Evolutionary conservation across 2,329 filamentous ascomycete genomes (phyloP), one percentile per base, ranked within the genome.

Genomic region (Fusarium coffeatum): DNA sequence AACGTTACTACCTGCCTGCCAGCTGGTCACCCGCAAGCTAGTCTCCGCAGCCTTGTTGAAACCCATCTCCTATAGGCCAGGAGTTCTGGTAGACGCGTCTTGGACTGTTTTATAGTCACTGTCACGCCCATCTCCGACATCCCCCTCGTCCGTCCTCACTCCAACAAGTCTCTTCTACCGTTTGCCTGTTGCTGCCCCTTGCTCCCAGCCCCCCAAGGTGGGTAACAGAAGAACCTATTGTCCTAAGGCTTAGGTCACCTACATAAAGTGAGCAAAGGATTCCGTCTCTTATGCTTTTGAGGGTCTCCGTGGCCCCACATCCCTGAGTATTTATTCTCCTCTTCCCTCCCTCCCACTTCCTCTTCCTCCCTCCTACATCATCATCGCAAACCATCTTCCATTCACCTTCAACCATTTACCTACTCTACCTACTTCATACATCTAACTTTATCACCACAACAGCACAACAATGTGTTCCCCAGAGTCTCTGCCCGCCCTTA

Each of bases 31-130:
- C 58, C 9, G 16, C 20, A n/a, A 30, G 9, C 18, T n/a, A 55
- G 25, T 12, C 30, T 47, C 48, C 32, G 25, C n/a, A 15, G 25
- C 2, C 42, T 46, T 59, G 37, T 50, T 45, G 46, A 63, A 18
- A 23, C 30, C 45, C 28, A 27, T 47, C 18, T 51, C 46, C 20
- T 34, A 34, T 49, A 48, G 62, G 40, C 28, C 10, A 12, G 16
- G 37, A 25, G 34, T n/a, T 37, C 18, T 27, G 16, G 30, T 41
- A 11, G 48, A 47, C 27, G 55, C 54, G 46, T 43, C 16, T 30
- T 43, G 27, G 45, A 60, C 37, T 55, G 22, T 9, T 32, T 66
- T 40, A 37, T 51, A 22, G 43, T 27, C 55, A 34, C 15, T 45
- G 13, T 30, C 55, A 30, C 41, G 37, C 27, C 12, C 25, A 42